Percentiles rank a stretch among this genome's conserved stretches.
These are phyloP conservation scores for Nigrospora sphaerica DNA, from an alignment of 2,329 filamentous ascomycete species.

Conservation along the genomic window DNA sequence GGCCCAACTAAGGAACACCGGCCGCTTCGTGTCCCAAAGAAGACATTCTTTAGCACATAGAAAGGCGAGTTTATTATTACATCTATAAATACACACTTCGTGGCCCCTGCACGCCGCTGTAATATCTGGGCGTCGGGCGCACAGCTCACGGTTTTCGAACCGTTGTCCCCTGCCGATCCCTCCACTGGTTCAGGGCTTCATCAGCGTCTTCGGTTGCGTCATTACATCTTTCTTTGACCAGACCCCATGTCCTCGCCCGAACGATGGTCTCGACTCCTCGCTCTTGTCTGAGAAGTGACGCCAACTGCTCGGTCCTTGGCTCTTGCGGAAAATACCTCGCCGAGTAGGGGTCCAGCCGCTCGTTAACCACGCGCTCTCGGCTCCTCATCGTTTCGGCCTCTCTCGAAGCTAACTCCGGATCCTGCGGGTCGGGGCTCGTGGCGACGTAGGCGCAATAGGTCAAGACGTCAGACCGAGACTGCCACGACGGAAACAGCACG, in stretches of 20 bases:
- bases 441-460: slow-evolving; percentile 87
- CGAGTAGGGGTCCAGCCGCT: slow-evolving; percentile 87
- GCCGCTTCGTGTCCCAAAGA: too few relatives aligned
- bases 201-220: slow-evolving; percentile 55
- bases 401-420: slow-evolving; percentile 66
- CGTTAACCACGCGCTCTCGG: slow-evolving; percentile 70
- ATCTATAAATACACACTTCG: too few relatives aligned
- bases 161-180: slow-evolving; percentile 2
- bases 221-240: slow-evolving; percentile 70
- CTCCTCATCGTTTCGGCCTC: slow-evolving; percentile 64
- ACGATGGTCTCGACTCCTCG: slow-evolving; percentile 72
- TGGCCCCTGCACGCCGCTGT: too few relatives aligned
- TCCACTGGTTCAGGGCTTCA: slow-evolving; percentile 21
- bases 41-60: too few relatives aligned
- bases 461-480: slow-evolving; percentile 72
- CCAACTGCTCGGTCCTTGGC: slow-evolving; percentile 72
- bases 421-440: slow-evolving; percentile 77
- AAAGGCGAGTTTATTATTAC: too few relatives aligned
- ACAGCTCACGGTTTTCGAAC: too few relatives aligned
- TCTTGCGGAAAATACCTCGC: slow-evolving; percentile 74
- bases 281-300: slow-evolving; percentile 67
- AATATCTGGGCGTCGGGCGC: too few relatives aligned
- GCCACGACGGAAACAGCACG: slow-evolving; percentile 85
- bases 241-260: slow-evolving; percentile 71
- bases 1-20: too few relatives aligned